Percentiles rank a stretch among this genome's conserved stretches.
Conservation (phyloP, 2,329 filamentous ascomycete species). For the Karstenula rhodostoma region DNA sequence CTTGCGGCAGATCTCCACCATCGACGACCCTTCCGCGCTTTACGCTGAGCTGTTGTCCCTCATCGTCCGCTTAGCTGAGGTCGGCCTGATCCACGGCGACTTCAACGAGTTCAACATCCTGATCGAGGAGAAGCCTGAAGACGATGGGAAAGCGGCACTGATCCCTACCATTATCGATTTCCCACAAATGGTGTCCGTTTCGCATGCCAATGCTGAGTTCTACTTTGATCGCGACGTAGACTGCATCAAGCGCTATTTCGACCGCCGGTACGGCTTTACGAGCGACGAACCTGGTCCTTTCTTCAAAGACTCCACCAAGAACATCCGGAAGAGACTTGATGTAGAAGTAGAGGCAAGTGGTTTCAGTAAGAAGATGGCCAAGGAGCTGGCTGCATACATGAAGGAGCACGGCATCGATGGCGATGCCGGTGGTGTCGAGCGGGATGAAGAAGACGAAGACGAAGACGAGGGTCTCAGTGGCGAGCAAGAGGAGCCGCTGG, state of each 20-base stretch:
- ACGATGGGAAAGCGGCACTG: slow-evolving; percentile 59
- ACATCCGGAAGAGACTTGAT: slow-evolving; percentile 76
- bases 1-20: slow-evolving; percentile 82
- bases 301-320: slow-evolving; percentile 83
- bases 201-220: slow-evolving; percentile 92
- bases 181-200: slow-evolving; percentile 96
- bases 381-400: slow-evolving; percentile 91
- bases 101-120: slow-evolving; percentile 99
- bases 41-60: slow-evolving; percentile 92
- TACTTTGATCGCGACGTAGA: slow-evolving; percentile 97
- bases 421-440: slow-evolving; percentile 52
- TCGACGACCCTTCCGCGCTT: slow-evolving; percentile 83
- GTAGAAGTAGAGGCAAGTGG: slow-evolving; percentile 90
- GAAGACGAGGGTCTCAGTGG: slow-evolving; percentile 24
- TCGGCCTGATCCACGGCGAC: slow-evolving; percentile 94
- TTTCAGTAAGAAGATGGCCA: slow-evolving; percentile 96
- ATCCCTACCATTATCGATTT: slow-evolving; percentile 94
- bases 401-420: slow-evolving; percentile 71
- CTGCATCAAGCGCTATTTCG: slow-evolving; percentile 95
- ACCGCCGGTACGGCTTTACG: slow-evolving; percentile 85
- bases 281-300: slow-evolving; percentile 83
- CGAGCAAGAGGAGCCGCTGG: slow-evolving; percentile 12
- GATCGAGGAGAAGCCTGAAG: slow-evolving; percentile 73
- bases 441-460: slow-evolving; percentile 32
- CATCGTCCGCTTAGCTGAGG: slow-evolving; percentile 81